Evolutionary conservation across 345 rosid genomes (phyloP), one percentile per base, ranked within the genome.

Genomic region (Trapa bicornis): DNA sequence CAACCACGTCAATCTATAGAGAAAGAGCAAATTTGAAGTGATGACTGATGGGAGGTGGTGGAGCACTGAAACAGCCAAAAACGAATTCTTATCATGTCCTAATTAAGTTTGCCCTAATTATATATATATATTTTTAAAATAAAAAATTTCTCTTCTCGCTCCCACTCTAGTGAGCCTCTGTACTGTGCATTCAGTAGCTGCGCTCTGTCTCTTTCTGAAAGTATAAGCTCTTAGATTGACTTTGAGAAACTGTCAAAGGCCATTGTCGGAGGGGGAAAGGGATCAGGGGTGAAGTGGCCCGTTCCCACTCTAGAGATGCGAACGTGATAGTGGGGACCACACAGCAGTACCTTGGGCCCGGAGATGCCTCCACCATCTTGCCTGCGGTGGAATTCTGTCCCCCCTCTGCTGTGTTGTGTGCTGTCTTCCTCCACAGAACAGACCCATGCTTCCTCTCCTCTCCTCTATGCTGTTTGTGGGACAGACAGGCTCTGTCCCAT

Each of bases 231-330:
- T 68, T 14, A 10, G 65, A 61, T 86, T 89, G 96, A 89, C 91
- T 84, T 81, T 73, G 70, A 0, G 5, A 57, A 65, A 66, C 76
- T 78, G 94, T 85, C 92, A 86, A 87, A 87, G 42, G 42, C 42
- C 42, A 3, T 6, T 6, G 42, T 3, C 4, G 42, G 42, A 6
- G 42, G 42, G 42, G 6, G 42, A 39, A 6, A 39, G 70, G 70
- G 85, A 80, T 80, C 45, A 70, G 66, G 8, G 13, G 67, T 36
- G 14, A 71, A 22, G 29, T 22, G 29, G 29, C 29, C 29, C 29
- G 29, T 22, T 22, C 29, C 29, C 29, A 41, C 22, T 42, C 10
- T 6, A 29, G 60, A 2, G 60, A 29, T 33, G 1, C 1, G 60
- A 54, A 3, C 32, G 7, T 54, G 60, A 17, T 3, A 35, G 60